Conservation (phyloP, 75 land plant genomes). For the Larix kaempferi region DNA sequence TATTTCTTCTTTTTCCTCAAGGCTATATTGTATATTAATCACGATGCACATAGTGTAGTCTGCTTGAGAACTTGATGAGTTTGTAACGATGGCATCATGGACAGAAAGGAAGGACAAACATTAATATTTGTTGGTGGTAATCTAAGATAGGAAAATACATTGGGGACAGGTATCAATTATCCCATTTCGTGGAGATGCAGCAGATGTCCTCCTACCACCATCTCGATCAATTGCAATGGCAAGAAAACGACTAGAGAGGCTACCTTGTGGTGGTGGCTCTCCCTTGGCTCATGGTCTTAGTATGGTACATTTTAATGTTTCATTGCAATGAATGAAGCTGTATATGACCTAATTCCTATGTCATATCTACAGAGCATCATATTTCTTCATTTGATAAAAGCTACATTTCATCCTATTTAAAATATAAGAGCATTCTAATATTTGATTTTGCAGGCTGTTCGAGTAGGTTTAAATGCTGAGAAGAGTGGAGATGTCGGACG, state of each 20-base stretch:
- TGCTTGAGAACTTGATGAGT: background rate
- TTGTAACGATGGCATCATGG: background rate
- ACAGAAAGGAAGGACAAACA: background rate
- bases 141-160: background rate
- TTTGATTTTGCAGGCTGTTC: constrained; percentile 70
- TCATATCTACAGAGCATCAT: background rate
- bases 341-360: background rate
- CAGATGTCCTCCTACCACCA: constrained; percentile 97
- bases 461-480: constrained; percentile 97
- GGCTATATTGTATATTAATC: background rate
- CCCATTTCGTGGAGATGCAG: constrained; percentile 95
- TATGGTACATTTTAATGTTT: constrained; percentile 40
- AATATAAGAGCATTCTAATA: background rate
- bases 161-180: constrained; percentile 78
- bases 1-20: background rate
- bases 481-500: constrained; percentile 99
- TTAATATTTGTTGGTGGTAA: background rate
- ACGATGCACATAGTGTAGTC: constrained; percentile 1
- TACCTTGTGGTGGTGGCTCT: constrained; percentile 99
- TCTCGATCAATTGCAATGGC: constrained; percentile 99
- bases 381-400: constrained; percentile 13
- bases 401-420: background rate
- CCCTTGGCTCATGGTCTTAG: constrained; percentile 98
- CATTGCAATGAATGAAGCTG: background rate
- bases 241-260: constrained; percentile 91